Conservation (phyloP, 805 yeast genomes). For the Schwanniomyces pseudopolymorphus region DNA sequence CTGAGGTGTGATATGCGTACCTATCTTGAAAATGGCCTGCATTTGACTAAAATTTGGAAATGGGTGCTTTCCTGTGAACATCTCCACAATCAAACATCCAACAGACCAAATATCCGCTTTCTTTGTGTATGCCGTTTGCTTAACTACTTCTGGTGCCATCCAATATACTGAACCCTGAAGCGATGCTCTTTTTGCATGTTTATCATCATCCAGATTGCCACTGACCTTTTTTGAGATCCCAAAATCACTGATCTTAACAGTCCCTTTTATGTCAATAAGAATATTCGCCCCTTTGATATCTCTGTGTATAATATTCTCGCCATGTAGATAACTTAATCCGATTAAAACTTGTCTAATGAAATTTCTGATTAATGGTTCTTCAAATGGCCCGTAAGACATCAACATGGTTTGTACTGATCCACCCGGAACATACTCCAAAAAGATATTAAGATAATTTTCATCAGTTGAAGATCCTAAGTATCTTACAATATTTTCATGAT, state of each 20-base stretch:
- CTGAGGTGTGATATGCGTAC: constrained; percentile 78
- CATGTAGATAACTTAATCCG: constrained; percentile 74
- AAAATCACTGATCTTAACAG: constrained; percentile 83
- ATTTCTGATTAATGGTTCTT: constrained; percentile 69
- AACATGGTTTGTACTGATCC: constrained; percentile 65
- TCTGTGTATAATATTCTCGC: constrained; percentile 74
- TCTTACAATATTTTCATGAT: constrained; percentile 90
- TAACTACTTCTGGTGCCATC: constrained; percentile 99
- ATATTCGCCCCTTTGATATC: constrained; percentile 91
- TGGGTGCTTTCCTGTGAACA: constrained; percentile 96
- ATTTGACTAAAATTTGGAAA: constrained; percentile 92
- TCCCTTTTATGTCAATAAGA: constrained; percentile 74
- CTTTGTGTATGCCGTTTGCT: constrained; percentile 85
- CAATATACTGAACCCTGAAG: constrained; percentile 92
- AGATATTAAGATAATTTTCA: constrained; percentile 70
- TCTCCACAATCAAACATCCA: constrained; percentile 90
- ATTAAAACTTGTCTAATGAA: constrained; percentile 74
- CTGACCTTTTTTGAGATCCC: constrained; percentile 62
- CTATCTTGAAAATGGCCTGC: constrained; percentile 96
- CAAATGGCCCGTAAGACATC: constrained; percentile 73
- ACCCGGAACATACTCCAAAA: constrained; percentile 59
- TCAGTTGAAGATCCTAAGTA: constrained; percentile 87
- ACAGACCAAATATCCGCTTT: constrained; percentile 98
- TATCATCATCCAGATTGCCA: constrained; percentile 24
- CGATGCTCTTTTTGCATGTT: constrained; percentile 63